Evolutionary conservation across 1,284 basidiomycete species (phyloP).

Genomic region (Ceratobasidium sp.): DNA sequence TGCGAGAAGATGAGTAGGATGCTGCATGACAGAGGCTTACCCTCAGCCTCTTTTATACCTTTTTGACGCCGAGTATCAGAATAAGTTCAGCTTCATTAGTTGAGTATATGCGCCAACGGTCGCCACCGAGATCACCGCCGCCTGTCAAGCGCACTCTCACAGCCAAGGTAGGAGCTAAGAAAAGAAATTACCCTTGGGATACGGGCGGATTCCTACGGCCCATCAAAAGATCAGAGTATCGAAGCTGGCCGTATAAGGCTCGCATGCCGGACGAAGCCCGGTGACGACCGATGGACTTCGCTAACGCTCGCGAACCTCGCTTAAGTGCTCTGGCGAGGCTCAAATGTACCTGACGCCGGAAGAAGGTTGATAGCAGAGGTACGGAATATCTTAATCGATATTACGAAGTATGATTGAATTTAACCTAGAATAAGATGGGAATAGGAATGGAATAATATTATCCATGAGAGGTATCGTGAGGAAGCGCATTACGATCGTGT

Average conservation of each 20-base stretch:
- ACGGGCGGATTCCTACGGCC: no score
- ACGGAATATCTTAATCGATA: background rate
- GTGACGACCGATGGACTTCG: background rate
- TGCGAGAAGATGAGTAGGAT: background rate
- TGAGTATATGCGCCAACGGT: conserved; percentile 24
- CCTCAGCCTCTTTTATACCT: no score
- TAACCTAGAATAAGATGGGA: background rate
- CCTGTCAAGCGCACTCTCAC: background rate
- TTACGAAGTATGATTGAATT: no score
- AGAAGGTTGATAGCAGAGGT: no score
- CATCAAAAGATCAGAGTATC: no score
- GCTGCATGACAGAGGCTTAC: background rate
- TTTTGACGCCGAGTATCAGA: background rate
- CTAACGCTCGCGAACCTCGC: conserved; percentile 11
- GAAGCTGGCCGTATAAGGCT: no score
- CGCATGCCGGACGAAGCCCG: background rate
- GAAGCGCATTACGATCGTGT: conserved; percentile 8
- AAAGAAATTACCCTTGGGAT: no score
- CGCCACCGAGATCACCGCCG: conserved; percentile 8
- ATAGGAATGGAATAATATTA: conserved; percentile 15
- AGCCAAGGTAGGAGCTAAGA: no score
- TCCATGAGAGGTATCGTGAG: background rate
- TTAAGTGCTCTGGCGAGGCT: background rate
- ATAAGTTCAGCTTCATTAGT: background rate
- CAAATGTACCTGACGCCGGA: background rate